Evolutionary conservation across 768 basidiomycete genomes (phyloP), one percentile per base, ranked within the genome.

Genomic region (Coprinopsis strossmayeri): DNA sequence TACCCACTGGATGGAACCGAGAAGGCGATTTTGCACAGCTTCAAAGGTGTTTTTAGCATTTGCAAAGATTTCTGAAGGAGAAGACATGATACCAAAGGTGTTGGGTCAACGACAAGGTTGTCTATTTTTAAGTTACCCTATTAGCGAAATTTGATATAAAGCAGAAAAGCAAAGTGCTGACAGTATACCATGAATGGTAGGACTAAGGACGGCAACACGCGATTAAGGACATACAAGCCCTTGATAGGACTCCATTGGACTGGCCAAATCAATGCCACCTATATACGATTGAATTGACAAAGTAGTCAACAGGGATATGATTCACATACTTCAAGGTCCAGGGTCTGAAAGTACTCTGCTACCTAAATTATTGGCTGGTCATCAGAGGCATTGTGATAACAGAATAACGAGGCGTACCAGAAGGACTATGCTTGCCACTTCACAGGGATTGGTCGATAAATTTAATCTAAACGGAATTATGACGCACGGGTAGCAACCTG

Each of bases 211-310:
- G 51, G 51, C 3, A 52, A 30, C 25, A 46, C 34, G 5, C 46
- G 45, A 34, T 47, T 42, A 20, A 48, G 20, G 28, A 49, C 45
- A 27, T 41, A 53, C 15, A 53, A 11, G 25, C 20, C 12, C 46
- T 52, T 52, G 18, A 48, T 35, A 5, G 35, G 12, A 18, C 38
- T 43, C 51, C 45, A 48, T 32, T 34, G 25, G 13, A 34, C 45
- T 15, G 45, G 28, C 51, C 51, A 53, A 7, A 53, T 45, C 21
- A 45, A 39, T 3, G 47, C 21, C 12, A 53, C 23, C 43, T 49
- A 49, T 26, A 42, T 3, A 25, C 24, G 28, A 28, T 24, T 3
- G 13, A 12, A 23, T 20, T 43, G 3, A 23, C 10, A 34, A 20
- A 15, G 23, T 12, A 26, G 26, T 27, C 18, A 18, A 13, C 17